Base-by-base conservation (phyloP, 768 basidiomycete species). In the Phaeotremella skinneri region DNA sequence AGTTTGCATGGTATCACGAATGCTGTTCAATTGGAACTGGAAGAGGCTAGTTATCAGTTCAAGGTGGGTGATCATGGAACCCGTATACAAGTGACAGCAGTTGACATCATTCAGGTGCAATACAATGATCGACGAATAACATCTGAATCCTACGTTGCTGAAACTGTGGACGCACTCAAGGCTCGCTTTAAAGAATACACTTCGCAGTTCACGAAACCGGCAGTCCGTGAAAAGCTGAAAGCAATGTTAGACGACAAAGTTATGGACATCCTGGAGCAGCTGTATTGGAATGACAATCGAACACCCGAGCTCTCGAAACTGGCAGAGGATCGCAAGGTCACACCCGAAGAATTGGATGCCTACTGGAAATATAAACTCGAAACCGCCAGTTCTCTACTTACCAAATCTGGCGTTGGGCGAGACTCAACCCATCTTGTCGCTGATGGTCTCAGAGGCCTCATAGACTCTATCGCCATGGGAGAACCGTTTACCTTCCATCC, bases 291-390 rank as follows among this genome's bases (percentile, higher is more conserved):
- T 39, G 96, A 99, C 78, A 88, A 89, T 70, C 87, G 90, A 20
- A 82, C 86, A 0, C 76, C 82, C 5, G 91, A 97, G 72, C 83
- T 98, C 20, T 81, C 84, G 11, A 79, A 76, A 23, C 81, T 96
- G 31, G 88, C 81, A 0, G 83, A 83, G 1, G 87, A 94, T 71
- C 80, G 84, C 27, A 85, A 84, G 65, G 64, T 91, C 32, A 85
- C 84, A 61, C 62, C 78, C 4, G 85, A 87, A 56, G 86, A 89
- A 41, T 81, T 93, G 30, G 92, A 94, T 66, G 81, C 89, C 6
- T 91, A 91, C 71, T 99, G 96, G 96, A 82, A 85, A 61, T 91
- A 96, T 81, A 99, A 98, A 76, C 84, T 99, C 48, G 91, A 94
- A 59, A 92, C 93, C 3, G 91, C 94, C 0, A 86, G 89, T 7